Evolutionary conservation across 371 early-diverging fungal species (phyloP), one percentile per base, ranked within the genome.

Genomic region (Lichtheimia corymbifera): DNA sequence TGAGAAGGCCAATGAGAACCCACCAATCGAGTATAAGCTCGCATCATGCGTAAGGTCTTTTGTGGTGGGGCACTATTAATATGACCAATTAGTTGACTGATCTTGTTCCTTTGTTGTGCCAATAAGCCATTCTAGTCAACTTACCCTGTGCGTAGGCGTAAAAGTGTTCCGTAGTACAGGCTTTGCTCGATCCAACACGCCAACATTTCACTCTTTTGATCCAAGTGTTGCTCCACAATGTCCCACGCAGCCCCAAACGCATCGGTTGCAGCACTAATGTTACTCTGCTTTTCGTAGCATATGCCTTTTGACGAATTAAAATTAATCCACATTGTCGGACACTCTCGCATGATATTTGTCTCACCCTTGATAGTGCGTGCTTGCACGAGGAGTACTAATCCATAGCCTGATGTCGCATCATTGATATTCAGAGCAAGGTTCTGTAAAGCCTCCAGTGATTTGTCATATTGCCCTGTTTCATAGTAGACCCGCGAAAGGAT

Each of bases 161-260:
- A 55, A 51, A 89, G 64, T 4, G 84, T 71, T 5, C 79, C 77
- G 28, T 87, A 81, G 63, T 89, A 90, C 59, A 90, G 72, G 27
- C 87, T 85, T 47, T 85, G 85, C 55, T 91, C 89, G 7, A 85
- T 62, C 90, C 91, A 91, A 55, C 71, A 74, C 9, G 72, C 66
- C 59, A 86, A 68, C 61, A 84, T 83, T 27, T 83, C 87, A 41
- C 70, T 62, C 30, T 71, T 68, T 55, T 85, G 84, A 15, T 67
- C 53, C 53, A 82, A 68, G 53, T 79, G 70, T 25, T 72, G 56
- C 11, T 74, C 72, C 11, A 82, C 72, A 7, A 80, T 71, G 18
- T 53, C 43, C 44, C 80, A 63, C 13, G 82, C 88, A 45, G 73
- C 64, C 15, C 83, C 77, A 58, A 88, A 89, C 2, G 73, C 68